Base-by-base conservation (phyloP, 2,329 filamentous ascomycete genomes). In the Arthrobotrys conoides region DNA sequence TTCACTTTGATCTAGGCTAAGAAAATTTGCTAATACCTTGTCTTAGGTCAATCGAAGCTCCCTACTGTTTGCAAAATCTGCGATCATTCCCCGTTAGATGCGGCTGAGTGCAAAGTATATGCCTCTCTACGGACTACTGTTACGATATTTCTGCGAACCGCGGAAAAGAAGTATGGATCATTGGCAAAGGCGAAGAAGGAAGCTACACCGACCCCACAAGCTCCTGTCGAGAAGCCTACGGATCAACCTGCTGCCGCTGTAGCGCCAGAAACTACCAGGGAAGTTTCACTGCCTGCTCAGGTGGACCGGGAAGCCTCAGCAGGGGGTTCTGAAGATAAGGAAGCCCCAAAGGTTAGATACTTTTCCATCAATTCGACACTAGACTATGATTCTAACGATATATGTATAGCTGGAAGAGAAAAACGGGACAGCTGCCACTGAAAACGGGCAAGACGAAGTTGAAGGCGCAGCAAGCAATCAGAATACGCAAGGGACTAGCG, bases 41-140 rank as follows among this genome's bases (percentile, higher is more conserved):
- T 16, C 75, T 81, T 81, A 95, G 91, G 93, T 84, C 93, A 97
- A 84, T 87, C 90, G 6, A 91, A 90, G 27, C 87, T 96, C 9
- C 90, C 92, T 12, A 89, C 91, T 10, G 91, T 91, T 53, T 99
- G 96, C 83, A 95, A 96, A 1, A 92, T 97, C 76, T 99, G 96
- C 88, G 92, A 94, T 80, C 96, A 99, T 84, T 92, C 90, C 22
- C 96, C 96, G 0, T 89, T 99, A 76, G 93, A 93, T 30, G 89
- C 91, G 57, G 92, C 93, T 77, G 91, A 96, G 81, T 97, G 94
- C 87, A 94, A 92, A 80, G 90, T 93, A 0, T 93, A 97, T 84
- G 97, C 97, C 84, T 90, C 92, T 30, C 87, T 98, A n/a, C 91
- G 96, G 81, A 96, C 93, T 27, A 99, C 96, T 0, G 91, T 98